Evolutionary conservation across 495 filamentous ascomycete genomes (phyloP).

Genomic region (Xylaria curta): DNA sequence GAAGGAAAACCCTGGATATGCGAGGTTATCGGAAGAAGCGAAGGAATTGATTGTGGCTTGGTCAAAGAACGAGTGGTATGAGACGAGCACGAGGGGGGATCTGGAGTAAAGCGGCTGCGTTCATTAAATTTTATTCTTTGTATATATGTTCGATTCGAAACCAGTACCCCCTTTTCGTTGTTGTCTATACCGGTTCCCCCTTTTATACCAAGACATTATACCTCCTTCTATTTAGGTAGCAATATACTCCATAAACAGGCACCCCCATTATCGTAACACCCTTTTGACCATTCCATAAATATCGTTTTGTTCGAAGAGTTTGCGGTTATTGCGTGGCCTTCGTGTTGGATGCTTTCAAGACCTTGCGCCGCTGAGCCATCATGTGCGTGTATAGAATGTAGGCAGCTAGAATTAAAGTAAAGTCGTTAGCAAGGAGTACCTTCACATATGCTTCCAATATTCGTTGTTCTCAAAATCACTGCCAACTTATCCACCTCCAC

Average conservation of each 20-base stretch:
- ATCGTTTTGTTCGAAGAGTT: background rate
- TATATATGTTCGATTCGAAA: constrained; percentile 15
- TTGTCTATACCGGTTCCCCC: constrained; percentile 8
- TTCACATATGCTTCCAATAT: background rate
- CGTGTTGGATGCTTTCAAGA: constrained; percentile 63
- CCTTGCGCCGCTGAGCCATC: constrained; percentile 85
- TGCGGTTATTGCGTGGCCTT: constrained; percentile 38
- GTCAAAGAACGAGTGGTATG: constrained; percentile 62
- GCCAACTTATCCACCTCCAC: background rate
- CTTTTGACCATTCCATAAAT: background rate
- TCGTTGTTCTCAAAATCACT: background rate
- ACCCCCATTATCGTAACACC: background rate
- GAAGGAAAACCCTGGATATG: constrained; percentile 80
- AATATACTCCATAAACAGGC: background rate
- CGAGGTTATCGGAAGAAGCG: constrained; percentile 68
- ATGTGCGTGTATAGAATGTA: constrained; percentile 93
- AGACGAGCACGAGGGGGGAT: constrained; percentile 41
- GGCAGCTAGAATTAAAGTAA: constrained; percentile 64
- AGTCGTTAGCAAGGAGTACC: constrained; percentile 2
- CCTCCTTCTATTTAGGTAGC: background rate
- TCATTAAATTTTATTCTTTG: constrained; percentile 18
- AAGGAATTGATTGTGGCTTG: constrained; percentile 67
- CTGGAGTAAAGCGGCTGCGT: constrained; percentile 28
- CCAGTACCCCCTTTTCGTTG: background rate
- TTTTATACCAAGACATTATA: constrained; percentile 1